A percentile compares a stretch with the other conserved stretches of the same genome.
Evolutionary conservation across 2,329 filamentous ascomycete genomes (phyloP).

Genomic region (Madurella fahalii): DNA sequence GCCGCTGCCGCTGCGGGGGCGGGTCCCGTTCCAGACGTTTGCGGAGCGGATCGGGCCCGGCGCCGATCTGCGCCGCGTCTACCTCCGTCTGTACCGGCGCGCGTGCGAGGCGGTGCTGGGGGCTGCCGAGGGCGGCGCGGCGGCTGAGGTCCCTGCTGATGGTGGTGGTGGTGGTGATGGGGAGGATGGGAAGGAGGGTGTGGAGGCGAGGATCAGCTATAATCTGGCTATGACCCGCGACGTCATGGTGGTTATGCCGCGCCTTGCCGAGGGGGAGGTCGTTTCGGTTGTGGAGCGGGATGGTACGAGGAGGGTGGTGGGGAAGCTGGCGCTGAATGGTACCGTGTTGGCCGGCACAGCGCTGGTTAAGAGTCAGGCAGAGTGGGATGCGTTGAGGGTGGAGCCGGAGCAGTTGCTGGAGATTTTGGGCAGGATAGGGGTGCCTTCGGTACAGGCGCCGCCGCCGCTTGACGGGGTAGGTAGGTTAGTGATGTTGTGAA

Average conservation of each 20-base stretch:
- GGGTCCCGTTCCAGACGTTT: constrained; percentile 44
- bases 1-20: constrained; percentile 4
- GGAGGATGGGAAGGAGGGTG: constrained; percentile 28
- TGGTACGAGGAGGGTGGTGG: constrained; percentile 32
- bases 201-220: constrained; percentile 55
- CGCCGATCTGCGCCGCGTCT: constrained; percentile 38
- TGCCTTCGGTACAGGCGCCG: constrained; percentile 24
- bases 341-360: constrained; percentile 62
- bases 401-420: constrained; percentile 36
- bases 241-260: constrained; percentile 52
- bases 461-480: not conserved
- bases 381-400: constrained; percentile 53
- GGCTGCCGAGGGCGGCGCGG: no score
- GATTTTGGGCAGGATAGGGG: constrained; percentile 41
- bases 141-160: not conserved
- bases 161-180: constrained; percentile 1
- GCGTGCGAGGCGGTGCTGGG: constrained; percentile 39
- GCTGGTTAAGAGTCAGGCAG: constrained; percentile 54
- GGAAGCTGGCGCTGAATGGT: constrained; percentile 53
- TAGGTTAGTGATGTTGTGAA: not conserved
- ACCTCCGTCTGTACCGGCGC: constrained; percentile 45
- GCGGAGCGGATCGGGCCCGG: constrained; percentile 28
- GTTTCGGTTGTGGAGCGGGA: constrained; percentile 13
- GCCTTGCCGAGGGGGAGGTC: constrained; percentile 47
- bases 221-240: constrained; percentile 57